Percentiles rank a stretch among this genome's conserved stretches.
phyloP scores from a whole-genome alignment of 2,329 filamentous ascomycete species.

The Penicillium brevicompactum region DNA sequence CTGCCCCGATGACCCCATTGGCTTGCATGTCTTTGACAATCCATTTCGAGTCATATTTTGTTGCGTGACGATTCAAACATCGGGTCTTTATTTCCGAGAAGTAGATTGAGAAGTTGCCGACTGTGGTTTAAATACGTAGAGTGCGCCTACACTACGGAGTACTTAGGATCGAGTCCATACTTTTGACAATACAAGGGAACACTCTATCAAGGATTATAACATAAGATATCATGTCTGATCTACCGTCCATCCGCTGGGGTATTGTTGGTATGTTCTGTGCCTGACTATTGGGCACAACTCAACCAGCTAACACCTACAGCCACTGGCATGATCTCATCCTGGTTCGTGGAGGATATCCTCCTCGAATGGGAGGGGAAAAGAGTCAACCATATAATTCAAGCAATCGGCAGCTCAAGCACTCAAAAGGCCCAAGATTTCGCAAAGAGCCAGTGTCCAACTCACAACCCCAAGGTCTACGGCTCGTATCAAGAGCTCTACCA shows the following conservation, averaged over 20 bases:
- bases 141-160: background rate
- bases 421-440: conserved; percentile 1
- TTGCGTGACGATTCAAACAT: background rate
- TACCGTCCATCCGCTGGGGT: background rate
- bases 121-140: background rate
- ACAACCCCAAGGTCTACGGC: conserved; percentile 2
- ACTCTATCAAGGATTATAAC: too few species aligned
- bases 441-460: background rate
- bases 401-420: background rate
- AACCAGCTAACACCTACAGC: background rate
- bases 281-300: background rate
- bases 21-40: background rate
- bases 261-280: background rate
- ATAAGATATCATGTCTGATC: background rate
- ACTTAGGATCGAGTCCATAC: too few species aligned
- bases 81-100: background rate
- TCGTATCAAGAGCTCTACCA: conserved; percentile 11
- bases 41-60: background rate
- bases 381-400: conserved; percentile 2
- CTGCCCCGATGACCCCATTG: background rate
- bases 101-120: background rate
- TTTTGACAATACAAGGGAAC: too few species aligned
- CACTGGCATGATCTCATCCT: conserved; percentile 1
- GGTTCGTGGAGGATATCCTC: background rate
- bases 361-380: background rate